Evolutionary conservation across 257 asterid species (phyloP).

Genomic region (Agastache rugosa): DNA sequence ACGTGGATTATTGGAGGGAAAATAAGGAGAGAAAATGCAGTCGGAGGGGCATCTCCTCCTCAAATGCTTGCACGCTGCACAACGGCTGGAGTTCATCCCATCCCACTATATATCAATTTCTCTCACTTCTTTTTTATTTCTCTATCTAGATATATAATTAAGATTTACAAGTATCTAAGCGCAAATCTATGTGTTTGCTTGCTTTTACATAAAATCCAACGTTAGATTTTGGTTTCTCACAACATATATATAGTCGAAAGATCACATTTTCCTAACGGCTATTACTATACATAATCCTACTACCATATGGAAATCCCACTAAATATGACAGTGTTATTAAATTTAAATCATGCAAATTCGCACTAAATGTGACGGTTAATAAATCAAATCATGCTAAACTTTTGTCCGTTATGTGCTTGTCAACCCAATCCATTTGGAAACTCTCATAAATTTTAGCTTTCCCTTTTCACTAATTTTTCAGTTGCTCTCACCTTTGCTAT

Average conservation of each 20-base stretch:
- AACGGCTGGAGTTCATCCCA: conserved; percentile 55
- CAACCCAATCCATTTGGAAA: too few species aligned
- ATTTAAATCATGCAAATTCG: neutral
- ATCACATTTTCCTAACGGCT: neutral
- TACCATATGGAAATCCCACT: neutral
- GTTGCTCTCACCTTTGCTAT: neutral
- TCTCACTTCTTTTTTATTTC: neutral
- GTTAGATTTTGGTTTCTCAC: neutral
- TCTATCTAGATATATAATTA: too few species aligned
- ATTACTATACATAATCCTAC: neutral
- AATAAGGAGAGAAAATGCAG: conserved; percentile 73
- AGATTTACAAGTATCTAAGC: neutral
- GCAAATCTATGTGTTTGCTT: conserved; percentile 9
- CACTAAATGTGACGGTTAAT: too few species aligned
- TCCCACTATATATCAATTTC: too few species aligned
- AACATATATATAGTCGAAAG: neutral
- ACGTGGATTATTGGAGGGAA: conserved; percentile 67
- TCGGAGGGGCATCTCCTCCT: conserved; percentile 71
- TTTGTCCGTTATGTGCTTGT: too few species aligned
- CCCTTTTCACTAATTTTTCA: neutral
- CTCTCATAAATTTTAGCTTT: neutral
- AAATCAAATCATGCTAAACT: too few species aligned
- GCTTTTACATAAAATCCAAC: conserved; percentile 19
- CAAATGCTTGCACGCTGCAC: conserved; percentile 83
- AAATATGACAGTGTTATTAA: neutral